These are phyloP conservation scores for Penicillium thymicola DNA, from an alignment of 2,329 filamentous ascomycete genomes.

Conservation along the genomic window DNA sequence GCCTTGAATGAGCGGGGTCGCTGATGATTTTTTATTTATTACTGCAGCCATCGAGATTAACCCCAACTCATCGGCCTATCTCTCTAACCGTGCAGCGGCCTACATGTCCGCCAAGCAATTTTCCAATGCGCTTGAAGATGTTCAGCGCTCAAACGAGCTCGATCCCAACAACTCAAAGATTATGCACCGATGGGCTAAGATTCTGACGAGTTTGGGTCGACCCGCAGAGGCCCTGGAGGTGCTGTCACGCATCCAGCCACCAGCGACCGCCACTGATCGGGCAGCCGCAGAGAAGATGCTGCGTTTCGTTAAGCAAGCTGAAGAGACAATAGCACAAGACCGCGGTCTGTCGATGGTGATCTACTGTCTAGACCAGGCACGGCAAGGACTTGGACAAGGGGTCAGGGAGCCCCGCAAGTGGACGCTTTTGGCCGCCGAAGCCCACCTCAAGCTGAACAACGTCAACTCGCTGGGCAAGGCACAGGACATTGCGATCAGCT, in stretches of 20 bases:
- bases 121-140: slow-evolving; percentile 78
- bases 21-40: slow-evolving; percentile 13
- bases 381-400: slow-evolving; percentile 70
- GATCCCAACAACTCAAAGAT: slow-evolving; percentile 87
- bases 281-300: slow-evolving; percentile 81
- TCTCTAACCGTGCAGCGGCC: slow-evolving; percentile 91
- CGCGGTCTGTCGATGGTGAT: slow-evolving; percentile 86
- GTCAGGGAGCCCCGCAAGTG: slow-evolving; percentile 85
- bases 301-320: slow-evolving; percentile 73
- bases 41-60: slow-evolving; percentile 77
- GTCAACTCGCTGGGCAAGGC: slow-evolving; percentile 86
- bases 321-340: slow-evolving; percentile 70
- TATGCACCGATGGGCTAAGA: slow-evolving; percentile 78
- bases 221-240: slow-evolving; percentile 83
- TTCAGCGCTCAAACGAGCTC: slow-evolving; percentile 73
- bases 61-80: slow-evolving; percentile 80
- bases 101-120: slow-evolving; percentile 85
- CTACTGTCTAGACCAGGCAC: slow-evolving; percentile 86
- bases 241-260: slow-evolving; percentile 74
- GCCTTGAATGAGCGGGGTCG: slow-evolving; percentile 1
- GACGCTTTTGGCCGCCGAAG: slow-evolving; percentile 88
- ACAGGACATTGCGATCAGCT: slow-evolving; percentile 83
- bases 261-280: slow-evolving; percentile 80
- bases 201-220: slow-evolving; percentile 82
- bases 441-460: slow-evolving; percentile 87